Evolutionary conservation across 2,329 filamentous ascomycete species (phyloP).

Genomic region (Cordyceps cateniannulata): DNA sequence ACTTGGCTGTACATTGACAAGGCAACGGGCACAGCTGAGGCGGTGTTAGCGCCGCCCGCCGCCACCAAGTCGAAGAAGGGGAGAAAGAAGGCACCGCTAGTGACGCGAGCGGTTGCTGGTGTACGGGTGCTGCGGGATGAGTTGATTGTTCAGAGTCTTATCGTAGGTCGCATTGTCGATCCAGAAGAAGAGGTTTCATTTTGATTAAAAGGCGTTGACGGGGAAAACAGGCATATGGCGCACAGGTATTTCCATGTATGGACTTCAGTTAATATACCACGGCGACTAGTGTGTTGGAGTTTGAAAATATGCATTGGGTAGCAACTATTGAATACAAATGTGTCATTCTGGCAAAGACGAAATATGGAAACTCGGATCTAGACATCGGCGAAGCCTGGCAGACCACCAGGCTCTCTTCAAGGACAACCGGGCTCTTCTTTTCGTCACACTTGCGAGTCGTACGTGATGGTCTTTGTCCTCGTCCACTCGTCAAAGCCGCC

Average conservation of each 20-base stretch:
- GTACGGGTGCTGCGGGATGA: conserved; percentile 74
- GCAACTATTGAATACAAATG: neutral
- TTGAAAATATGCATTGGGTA: neutral
- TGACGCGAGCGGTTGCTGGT: conserved; percentile 24
- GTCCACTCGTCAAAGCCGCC: conserved; percentile 15
- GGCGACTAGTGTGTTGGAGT: neutral
- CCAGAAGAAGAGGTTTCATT: conserved; percentile 36
- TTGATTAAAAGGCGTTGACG: conserved; percentile 5
- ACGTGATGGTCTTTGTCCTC: conserved; percentile 12
- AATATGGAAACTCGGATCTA: neutral
- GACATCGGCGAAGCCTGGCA: no score
- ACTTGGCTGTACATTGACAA: conserved; percentile 78
- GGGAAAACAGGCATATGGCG: neutral
- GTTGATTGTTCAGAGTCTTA: conserved; percentile 86
- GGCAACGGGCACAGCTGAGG: conserved; percentile 46
- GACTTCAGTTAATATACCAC: neutral
- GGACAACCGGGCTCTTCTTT: no score
- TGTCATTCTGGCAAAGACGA: neutral
- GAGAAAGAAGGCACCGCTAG: conserved; percentile 27
- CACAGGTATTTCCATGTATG: neutral
- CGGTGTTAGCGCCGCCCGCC: conserved; percentile 33
- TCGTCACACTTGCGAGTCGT: neutral
- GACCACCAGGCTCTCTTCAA: no score
- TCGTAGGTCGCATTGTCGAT: conserved; percentile 72
- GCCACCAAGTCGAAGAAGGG: conserved; percentile 33